phyloP scores from a whole-genome alignment of 176 grass and related monocot genomes.

The Phyllostachys edulis region DNA sequence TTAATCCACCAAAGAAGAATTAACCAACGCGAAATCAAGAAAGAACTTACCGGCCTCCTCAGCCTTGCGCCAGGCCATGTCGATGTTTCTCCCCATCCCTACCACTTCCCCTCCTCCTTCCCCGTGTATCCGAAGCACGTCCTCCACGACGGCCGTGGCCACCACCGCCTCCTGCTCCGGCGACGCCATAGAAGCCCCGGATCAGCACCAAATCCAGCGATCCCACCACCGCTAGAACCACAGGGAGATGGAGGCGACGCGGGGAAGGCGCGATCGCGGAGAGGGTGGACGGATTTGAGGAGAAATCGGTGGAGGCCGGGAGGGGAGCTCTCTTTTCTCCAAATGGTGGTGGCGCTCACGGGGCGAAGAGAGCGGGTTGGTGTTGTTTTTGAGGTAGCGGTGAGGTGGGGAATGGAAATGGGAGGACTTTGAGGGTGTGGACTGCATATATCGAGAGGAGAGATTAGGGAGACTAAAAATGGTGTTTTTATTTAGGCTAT shows the following conservation, averaged over 20 bases:
- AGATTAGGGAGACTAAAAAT: conserved; percentile 49
- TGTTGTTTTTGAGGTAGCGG: conserved; percentile 31
- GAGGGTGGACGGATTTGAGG: not conserved
- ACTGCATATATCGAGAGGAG: conserved; percentile 25
- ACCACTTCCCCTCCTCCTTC: conserved; percentile 18
- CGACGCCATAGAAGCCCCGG: conserved; percentile 39
- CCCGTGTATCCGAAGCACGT: conserved; percentile 4
- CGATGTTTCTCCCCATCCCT: conserved; percentile 25
- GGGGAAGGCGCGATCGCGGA: not conserved
- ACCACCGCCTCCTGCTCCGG: conserved; percentile 31
- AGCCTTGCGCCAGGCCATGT: conserved; percentile 61
- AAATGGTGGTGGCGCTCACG: conserved; percentile 44
- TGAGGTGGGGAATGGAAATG: conserved; percentile 33
- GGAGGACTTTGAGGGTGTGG: conserved; percentile 15
- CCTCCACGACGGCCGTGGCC: conserved; percentile 35
- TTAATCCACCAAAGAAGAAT: not conserved
- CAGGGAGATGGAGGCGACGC: not conserved
- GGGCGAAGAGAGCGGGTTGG: conserved; percentile 22
- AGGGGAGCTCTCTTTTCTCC: conserved; percentile 14
- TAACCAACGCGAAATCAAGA: not conserved
- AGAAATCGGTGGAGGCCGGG: conserved; percentile 13
- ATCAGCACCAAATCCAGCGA: conserved; percentile 29
- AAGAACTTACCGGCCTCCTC: conserved; percentile 64
- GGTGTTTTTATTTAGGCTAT: conserved; percentile 27
- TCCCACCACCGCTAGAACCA: conserved; percentile 22